A percentile compares a stretch with the other conserved stretches of the same genome.
These are phyloP conservation scores for Acarospora socialis DNA, from an alignment of 2,329 filamentous ascomycete genomes.

Conservation along the genomic window DNA sequence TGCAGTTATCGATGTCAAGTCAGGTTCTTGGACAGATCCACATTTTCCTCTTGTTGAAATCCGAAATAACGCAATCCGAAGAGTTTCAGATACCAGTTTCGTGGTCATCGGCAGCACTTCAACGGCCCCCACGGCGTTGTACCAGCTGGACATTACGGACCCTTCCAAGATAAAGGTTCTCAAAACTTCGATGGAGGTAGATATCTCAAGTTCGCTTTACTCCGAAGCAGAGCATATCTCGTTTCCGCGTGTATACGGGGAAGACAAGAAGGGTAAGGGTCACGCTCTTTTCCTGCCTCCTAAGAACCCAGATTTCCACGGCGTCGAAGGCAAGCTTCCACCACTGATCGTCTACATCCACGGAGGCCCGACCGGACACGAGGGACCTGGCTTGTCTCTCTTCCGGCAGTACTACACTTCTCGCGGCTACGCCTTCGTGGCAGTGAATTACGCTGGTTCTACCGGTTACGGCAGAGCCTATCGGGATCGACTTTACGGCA, in stretches of 20 bases:
- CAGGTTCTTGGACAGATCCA: constrained; percentile 20
- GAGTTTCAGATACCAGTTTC: constrained; percentile 23
- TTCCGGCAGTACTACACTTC: constrained; percentile 39
- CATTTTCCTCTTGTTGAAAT: constrained; percentile 23
- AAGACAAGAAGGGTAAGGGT: constrained; percentile 17
- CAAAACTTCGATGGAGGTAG: constrained; percentile 22
- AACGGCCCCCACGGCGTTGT: constrained; percentile 21
- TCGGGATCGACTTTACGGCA: constrained; percentile 33
- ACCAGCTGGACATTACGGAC: constrained; percentile 22
- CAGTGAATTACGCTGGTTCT: constrained; percentile 40
- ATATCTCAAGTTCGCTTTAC: constrained; percentile 20
- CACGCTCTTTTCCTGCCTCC: constrained; percentile 38
- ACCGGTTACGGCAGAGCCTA: constrained; percentile 38
- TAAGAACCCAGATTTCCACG: constrained; percentile 30
- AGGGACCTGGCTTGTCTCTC: constrained; percentile 30
- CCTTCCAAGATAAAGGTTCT: constrained; percentile 18
- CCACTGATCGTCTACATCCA: constrained; percentile 38
- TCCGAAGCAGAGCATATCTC: constrained; percentile 27
- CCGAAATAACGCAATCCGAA: constrained; percentile 22
- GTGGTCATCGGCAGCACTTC: constrained; percentile 27
- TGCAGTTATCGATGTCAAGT: constrained; percentile 26
- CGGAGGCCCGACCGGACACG: constrained; percentile 37
- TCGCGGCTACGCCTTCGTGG: constrained; percentile 37
- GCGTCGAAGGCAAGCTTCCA: constrained; percentile 26
- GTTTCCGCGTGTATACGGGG: constrained; percentile 21